Conservation (phyloP, 192 early-diverging fungal genomes). For the Rhizoclosmatium sp. region DNA sequence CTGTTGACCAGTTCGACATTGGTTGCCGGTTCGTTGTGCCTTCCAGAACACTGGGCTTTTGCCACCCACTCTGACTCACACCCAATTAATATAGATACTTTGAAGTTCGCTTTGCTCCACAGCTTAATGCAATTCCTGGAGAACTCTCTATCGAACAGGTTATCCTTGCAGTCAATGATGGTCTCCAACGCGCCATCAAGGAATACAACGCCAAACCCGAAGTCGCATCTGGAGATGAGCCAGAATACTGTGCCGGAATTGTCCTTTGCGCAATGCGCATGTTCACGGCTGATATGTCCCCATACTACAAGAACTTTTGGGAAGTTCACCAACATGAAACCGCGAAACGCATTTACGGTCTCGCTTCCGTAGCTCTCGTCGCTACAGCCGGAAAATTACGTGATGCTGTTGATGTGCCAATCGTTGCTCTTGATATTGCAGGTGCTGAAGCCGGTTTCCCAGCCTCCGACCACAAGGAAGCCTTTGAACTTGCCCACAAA, state of each 20-base stretch:
- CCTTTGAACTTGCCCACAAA: conserved; percentile 27
- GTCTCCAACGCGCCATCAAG: conserved; percentile 1
- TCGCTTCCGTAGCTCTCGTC: conserved; percentile 26
- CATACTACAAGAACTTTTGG: conserved; percentile 31
- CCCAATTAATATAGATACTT: conserved; percentile 12
- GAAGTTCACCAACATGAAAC: conserved; percentile 20
- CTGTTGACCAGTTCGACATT: conserved; percentile 25
- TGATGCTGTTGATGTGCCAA: not conserved
- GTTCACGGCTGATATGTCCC: conserved; percentile 13
- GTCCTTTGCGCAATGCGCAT: conserved; percentile 31
- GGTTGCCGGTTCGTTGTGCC: conserved; percentile 3
- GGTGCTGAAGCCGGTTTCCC: conserved; percentile 17
- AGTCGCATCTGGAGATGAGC: conserved; percentile 8
- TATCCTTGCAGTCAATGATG: conserved; percentile 6
- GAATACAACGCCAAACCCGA: conserved; percentile 17
- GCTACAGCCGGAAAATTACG: not conserved
- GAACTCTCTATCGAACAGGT: conserved; percentile 21
- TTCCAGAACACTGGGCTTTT: too few species aligned
- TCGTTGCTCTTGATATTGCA: conserved; percentile 27
- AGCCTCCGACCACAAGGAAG: conserved; percentile 19
- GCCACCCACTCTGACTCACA: not conserved
- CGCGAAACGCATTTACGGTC: conserved; percentile 24
- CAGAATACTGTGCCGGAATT: conserved; percentile 6
- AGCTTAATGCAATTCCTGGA: conserved; percentile 28
- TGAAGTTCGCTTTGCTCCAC: conserved; percentile 30